Evolutionary conservation across 140 eudicot genomes (phyloP).

Genomic region (Flaveria floridana): DNA sequence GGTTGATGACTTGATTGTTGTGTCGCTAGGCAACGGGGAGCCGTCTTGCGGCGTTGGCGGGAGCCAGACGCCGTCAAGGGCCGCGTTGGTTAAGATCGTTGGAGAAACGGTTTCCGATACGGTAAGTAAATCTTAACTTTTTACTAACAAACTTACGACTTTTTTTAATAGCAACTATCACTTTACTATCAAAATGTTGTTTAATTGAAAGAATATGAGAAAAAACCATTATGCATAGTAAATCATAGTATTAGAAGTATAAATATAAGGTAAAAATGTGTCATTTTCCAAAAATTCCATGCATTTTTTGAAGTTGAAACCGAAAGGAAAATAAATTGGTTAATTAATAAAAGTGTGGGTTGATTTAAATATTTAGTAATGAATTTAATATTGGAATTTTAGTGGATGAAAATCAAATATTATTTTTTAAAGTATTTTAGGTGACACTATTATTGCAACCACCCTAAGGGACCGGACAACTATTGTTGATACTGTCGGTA

Average conservation of each 20-base stretch:
- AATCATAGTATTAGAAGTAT: too few species aligned
- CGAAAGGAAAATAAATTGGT: not conserved
- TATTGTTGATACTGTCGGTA: constrained; percentile 39
- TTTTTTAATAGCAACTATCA: too few species aligned
- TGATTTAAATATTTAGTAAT: not conserved
- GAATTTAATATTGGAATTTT: not conserved
- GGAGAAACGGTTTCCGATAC: constrained; percentile 73
- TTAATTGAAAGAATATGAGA: too few species aligned
- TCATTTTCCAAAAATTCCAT: not conserved
- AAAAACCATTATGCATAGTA: too few species aligned
- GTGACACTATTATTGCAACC: constrained; percentile 37
- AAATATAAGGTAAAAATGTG: not conserved
- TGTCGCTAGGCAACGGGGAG: constrained; percentile 71
- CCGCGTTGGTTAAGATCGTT: constrained; percentile 44
- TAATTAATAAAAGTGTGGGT: not conserved
- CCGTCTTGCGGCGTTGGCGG: constrained; percentile 32
- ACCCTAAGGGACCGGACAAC: constrained; percentile 34
- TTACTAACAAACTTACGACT: not conserved
- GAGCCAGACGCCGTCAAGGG: constrained; percentile 38
- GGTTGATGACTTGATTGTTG: constrained; percentile 63
- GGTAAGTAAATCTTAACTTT: constrained; percentile 28
- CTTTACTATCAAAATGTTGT: too few species aligned
- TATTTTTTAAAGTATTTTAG: constrained; percentile 10
- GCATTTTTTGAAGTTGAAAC: not conserved
- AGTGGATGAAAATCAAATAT: not conserved